Evolutionary conservation across 1,284 basidiomycete species (phyloP), one percentile per base, ranked within the genome.

Genomic region (Cryptococcus sp.): DNA sequence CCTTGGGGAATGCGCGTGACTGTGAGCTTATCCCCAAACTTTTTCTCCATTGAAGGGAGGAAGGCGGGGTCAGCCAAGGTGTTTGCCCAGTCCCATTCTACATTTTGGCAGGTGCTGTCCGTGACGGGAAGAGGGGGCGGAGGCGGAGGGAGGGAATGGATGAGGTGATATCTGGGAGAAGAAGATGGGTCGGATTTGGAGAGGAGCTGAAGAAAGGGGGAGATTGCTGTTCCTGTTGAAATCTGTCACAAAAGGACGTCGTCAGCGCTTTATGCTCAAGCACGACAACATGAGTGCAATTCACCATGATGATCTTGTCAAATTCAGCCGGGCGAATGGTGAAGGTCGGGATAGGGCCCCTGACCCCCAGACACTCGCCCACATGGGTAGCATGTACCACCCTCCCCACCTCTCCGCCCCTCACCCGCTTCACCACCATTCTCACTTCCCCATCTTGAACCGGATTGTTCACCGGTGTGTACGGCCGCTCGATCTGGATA

Each of bases 351-450:
- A 76, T 69, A 1, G 76, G 75, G 3, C 75, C 76, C 54, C 76
- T 66, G 21, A 78, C 46, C 4, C 72, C 75, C 24, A 76, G 58
- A 13, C 54, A 24, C 13, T 72, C 66, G 0, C 72, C 72, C 5
- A 60, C 54, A 35, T 65, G 52, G n/a, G 72, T 55, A 0, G 63
- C 62, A 55, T 76, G 74, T 6, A 74, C 60, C 21, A 73, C 61
- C 37, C 75, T 77, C 15, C 76, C 76, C 3, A 78, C 75, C 55
- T 78, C 76, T 18, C 76, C 76, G 11, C 74, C 74, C 43, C 58
- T 53, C 0, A 77, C 73, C 8, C 73, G 62, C 64, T 78, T 78
- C 7, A 78, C 71, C 23, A 78, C 65, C 42, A 77, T 44, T 21
- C 63, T 54, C 35, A 75, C 57, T 36, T 66, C 59, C 1, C 69